Conservation (phyloP, 176 grass and related monocot genomes). For the Oryza australiensis region DNA sequence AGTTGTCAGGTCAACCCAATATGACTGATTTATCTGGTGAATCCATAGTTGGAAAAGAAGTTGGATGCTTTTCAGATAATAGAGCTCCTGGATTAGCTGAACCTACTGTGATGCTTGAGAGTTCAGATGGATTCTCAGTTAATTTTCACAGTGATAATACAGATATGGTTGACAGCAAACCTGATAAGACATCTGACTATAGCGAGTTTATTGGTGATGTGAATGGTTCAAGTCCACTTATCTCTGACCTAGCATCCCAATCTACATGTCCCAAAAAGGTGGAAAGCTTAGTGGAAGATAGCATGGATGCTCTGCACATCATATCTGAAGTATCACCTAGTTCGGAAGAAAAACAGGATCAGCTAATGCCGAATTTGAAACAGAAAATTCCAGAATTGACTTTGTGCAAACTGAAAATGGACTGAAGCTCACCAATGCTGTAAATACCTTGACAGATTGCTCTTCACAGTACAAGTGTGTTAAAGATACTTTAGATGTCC, state of each 20-base stretch:
- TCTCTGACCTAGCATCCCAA: slow-evolving; percentile 4
- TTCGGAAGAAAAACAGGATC: slow-evolving; percentile 13
- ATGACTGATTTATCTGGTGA: slow-evolving; percentile 23
- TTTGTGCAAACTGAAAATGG: neutral
- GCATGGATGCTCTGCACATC: neutral
- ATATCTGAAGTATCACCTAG: slow-evolving; percentile 33
- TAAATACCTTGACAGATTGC: slow-evolving; percentile 22
- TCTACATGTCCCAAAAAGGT: slow-evolving; percentile 26
- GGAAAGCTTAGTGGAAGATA: slow-evolving; percentile 12
- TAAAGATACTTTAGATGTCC: slow-evolving; percentile 27
- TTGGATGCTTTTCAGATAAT: slow-evolving; percentile 9
- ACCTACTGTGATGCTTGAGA: slow-evolving; percentile 3
- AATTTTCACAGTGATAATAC: slow-evolving; percentile 2
- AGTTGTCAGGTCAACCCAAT: slow-evolving; percentile 22
- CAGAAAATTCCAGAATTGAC: neutral
- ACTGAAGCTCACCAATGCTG: slow-evolving; percentile 1
- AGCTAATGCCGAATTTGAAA: slow-evolving; percentile 22
- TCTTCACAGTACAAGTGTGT: slow-evolving; percentile 21
- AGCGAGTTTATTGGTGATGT: neutral
- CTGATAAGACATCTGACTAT: slow-evolving; percentile 5
- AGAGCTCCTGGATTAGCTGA: slow-evolving; percentile 28
- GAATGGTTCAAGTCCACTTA: slow-evolving; percentile 2
- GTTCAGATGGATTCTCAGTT: slow-evolving; percentile 15
- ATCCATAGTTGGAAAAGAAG: slow-evolving; percentile 27
- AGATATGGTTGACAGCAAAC: slow-evolving; percentile 8